phyloP scores from a whole-genome alignment of 805 yeast species.

The Pichia phayaonensis region DNA sequence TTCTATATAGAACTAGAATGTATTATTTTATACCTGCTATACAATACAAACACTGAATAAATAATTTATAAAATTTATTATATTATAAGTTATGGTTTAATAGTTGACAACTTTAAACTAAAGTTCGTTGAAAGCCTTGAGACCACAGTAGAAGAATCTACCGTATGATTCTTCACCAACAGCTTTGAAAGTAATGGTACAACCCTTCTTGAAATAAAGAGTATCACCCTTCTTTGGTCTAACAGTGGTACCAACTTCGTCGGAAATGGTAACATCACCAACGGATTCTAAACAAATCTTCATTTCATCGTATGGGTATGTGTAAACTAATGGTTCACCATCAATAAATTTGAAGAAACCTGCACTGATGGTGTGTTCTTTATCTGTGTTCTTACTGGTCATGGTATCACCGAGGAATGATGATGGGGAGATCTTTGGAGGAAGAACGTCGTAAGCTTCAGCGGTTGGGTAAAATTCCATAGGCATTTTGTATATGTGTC shows the following conservation, averaged over 20 bases:
- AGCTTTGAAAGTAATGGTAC: constrained; percentile 51
- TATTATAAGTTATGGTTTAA: too few species aligned
- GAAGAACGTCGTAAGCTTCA: constrained; percentile 47
- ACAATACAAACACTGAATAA: neutral
- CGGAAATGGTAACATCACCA: constrained; percentile 53
- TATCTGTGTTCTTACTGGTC: constrained; percentile 43
- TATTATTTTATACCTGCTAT: neutral
- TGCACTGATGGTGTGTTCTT: constrained; percentile 51
- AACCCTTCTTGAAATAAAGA: constrained; percentile 54
- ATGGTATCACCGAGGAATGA: constrained; percentile 60
- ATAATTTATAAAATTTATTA: neutral
- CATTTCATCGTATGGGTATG: constrained; percentile 26
- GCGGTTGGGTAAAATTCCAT: constrained; percentile 45
- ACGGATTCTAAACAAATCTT: constrained; percentile 58
- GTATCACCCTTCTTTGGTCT: constrained; percentile 58
- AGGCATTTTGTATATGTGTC: constrained; percentile 34
- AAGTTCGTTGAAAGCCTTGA: constrained; percentile 25
- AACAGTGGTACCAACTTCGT: constrained; percentile 53
- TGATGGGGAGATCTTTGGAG: constrained; percentile 52
- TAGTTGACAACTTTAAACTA: too few species aligned
- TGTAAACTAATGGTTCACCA: constrained; percentile 6
- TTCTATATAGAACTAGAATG: neutral
- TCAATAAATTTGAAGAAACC: constrained; percentile 41
- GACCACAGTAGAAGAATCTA: constrained; percentile 51
- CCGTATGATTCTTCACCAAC: constrained; percentile 45